Evolutionary conservation across 352 stramenopile species (phyloP), one percentile per base, ranked within the genome.

Genomic region (Phytophthora foliorum): DNA sequence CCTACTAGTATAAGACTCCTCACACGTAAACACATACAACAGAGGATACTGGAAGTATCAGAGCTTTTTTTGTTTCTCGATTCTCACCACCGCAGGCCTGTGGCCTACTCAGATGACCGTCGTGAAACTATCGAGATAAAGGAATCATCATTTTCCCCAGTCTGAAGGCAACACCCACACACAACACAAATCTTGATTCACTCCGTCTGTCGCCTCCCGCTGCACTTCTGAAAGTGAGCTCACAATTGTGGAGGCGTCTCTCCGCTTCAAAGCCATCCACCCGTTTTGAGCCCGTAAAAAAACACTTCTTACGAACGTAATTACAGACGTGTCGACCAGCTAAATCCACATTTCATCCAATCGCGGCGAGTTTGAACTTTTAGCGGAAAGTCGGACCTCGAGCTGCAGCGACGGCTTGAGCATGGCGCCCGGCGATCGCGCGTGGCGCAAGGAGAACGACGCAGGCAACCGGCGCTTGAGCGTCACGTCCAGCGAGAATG

Each of bases 41-140:
- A 71, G 22, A 44, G 16, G 31, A 74, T 45, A 61, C 60, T 67
- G 76, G 77, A 81, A 86, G 77, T 90, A 74, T 93, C 85, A 93
- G 85, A 91, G 58, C 69, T 86, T 87, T 81, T 90, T 88, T 87
- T 84, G 77, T 83, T 90, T 91, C 86, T 93, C 86, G 84, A 93
- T 78, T 95, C 67, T 94, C 87, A 92, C 77, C 88, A 95, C 69
- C 63, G 85, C 77, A 44, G 73, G 59, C 58, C 70, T 77, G 71
- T 65, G 75, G 63, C 58, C 68, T 75, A 82, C 86, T 95, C 86
- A 95, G 88, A 93, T 90, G 88, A 95, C 88, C 88, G 88, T 95
- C 88, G 86, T 95, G 88, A 95, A 89, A 87, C 27, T 77, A 74
- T 93, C 81, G 86, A 94, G 86, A 91, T 89, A 87, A 86, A 64